Evolutionary conservation across 495 filamentous ascomycete genomes (phyloP).

Genomic region (Evernia prunastri): DNA sequence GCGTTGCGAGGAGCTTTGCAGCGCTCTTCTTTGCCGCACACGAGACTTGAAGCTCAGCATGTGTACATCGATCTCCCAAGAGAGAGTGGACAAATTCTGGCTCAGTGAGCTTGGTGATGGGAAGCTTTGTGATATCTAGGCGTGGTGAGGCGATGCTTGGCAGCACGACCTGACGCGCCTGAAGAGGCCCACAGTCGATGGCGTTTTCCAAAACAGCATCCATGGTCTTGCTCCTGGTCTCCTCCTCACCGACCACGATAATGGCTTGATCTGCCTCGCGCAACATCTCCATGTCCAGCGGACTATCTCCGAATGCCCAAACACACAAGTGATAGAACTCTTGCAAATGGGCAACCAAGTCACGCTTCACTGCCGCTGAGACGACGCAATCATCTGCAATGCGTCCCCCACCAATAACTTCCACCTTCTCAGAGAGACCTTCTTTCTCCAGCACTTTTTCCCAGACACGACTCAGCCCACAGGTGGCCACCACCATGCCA

Average conservation of each 20-base stretch:
- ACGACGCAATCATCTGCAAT: slow-evolving; percentile 47
- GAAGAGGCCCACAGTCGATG: slow-evolving; percentile 39
- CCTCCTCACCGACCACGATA: slow-evolving; percentile 50
- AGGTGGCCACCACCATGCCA: slow-evolving; percentile 50
- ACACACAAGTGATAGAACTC: slow-evolving; percentile 36
- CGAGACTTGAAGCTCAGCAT: slow-evolving; percentile 28
- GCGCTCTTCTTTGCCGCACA: slow-evolving; percentile 42
- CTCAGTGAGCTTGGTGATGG: slow-evolving; percentile 36
- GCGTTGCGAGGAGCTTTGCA: slow-evolving; percentile 51
- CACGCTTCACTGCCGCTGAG: slow-evolving; percentile 46
- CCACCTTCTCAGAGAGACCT: slow-evolving; percentile 41
- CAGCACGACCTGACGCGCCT: slow-evolving; percentile 44
- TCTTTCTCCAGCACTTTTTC: slow-evolving; percentile 45
- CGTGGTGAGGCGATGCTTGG: slow-evolving; percentile 38
- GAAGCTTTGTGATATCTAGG: slow-evolving; percentile 43
- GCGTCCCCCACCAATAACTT: slow-evolving; percentile 52
- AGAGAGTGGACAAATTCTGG: slow-evolving; percentile 36
- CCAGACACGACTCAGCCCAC: slow-evolving; percentile 53
- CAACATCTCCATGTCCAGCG: slow-evolving; percentile 55
- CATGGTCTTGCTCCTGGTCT: slow-evolving; percentile 51
- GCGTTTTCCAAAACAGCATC: slow-evolving; percentile 40
- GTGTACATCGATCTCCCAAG: slow-evolving; percentile 23
- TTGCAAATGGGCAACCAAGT: slow-evolving; percentile 40
- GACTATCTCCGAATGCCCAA: slow-evolving; percentile 59
- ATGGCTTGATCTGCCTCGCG: slow-evolving; percentile 47